Percentiles rank a stretch among this genome's conserved stretches.
Conservation (phyloP, 306 rosid species). For the Corylus heterophylla region DNA sequence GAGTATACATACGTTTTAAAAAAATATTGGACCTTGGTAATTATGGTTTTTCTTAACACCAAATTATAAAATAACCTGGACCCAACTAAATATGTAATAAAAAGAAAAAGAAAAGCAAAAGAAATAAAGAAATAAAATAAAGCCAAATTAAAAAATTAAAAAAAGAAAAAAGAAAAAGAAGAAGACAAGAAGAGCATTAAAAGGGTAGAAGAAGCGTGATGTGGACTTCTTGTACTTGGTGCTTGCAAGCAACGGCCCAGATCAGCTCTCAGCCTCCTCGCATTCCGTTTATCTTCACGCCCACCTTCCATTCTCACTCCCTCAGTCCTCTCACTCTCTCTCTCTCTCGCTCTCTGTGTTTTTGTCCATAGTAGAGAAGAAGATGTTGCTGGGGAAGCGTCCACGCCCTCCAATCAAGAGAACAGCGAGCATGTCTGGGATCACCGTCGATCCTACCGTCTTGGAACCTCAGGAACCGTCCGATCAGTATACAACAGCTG, state of each 20-base stretch:
- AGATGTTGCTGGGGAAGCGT: conserved; percentile 76
- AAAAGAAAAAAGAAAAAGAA: not conserved
- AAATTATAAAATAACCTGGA: too few relatives aligned
- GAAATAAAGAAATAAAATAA: not conserved
- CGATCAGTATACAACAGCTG: conserved; percentile 16
- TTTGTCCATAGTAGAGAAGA: not conserved
- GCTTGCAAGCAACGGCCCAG: conserved; percentile 61
- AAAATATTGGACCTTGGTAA: too few relatives aligned
- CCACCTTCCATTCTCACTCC: conserved; percentile 42
- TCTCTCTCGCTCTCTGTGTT: not conserved
- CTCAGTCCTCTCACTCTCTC: not conserved
- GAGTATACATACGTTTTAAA: too few relatives aligned
- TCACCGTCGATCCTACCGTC: conserved; percentile 38
- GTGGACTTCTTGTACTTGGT: conserved; percentile 29
- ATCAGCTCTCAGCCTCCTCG: conserved; percentile 35
- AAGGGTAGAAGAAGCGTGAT: conserved; percentile 24
- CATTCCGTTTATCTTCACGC: conserved; percentile 45
- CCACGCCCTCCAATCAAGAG: conserved; percentile 53
- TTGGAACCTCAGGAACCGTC: conserved; percentile 29
- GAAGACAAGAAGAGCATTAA: not conserved
- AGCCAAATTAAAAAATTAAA: not conserved
- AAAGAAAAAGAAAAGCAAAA: not conserved
- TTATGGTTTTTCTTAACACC: too few relatives aligned
- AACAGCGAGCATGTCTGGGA: conserved; percentile 68
- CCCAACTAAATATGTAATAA: not conserved